Conservation (phyloP, 1,284 basidiomycete genomes). For the Leccinum griseonigrum region DNA sequence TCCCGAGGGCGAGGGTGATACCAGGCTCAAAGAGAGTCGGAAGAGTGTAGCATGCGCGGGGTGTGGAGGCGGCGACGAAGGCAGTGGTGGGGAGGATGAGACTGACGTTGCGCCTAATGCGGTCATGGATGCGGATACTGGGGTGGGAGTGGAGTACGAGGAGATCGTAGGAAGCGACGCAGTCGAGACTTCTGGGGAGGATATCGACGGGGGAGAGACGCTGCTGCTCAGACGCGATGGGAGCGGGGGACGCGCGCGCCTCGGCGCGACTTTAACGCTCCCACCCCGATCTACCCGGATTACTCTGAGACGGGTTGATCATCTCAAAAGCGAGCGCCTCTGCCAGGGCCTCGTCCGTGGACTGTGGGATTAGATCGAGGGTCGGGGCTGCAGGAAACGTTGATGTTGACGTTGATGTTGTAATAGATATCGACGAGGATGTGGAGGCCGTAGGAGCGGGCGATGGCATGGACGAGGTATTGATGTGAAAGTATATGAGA, state of each 20-base stretch:
- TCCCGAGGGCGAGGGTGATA: constrained; percentile 25
- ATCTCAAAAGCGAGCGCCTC: constrained; percentile 23
- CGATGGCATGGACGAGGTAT: neutral
- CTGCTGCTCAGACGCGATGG: constrained; percentile 23
- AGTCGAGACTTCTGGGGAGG: constrained; percentile 11
- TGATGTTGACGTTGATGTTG: neutral
- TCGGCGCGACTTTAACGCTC: constrained; percentile 18
- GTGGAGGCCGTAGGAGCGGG: neutral
- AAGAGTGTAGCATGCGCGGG: constrained; percentile 27
- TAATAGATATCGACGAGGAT: neutral
- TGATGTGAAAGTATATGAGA: constrained; percentile 52
- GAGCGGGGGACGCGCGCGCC: constrained; percentile 10
- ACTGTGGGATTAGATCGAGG: neutral
- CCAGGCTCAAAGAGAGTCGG: constrained; percentile 27
- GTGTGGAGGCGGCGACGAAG: neutral
- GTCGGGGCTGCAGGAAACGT: neutral
- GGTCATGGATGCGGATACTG: neutral
- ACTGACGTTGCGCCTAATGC: neutral
- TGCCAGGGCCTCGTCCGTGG: constrained; percentile 19
- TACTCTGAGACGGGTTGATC: constrained; percentile 8
- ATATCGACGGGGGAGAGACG: constrained; percentile 23
- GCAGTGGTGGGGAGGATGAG: neutral
- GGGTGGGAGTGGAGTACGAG: neutral
- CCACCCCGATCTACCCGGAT: constrained; percentile 8
- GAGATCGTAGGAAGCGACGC: constrained; percentile 12